A percentile compares a stretch with the other conserved stretches of the same genome.
phyloP scores from a whole-genome alignment of 176 grass and related monocot genomes.

The Carex cristatella region DNA sequence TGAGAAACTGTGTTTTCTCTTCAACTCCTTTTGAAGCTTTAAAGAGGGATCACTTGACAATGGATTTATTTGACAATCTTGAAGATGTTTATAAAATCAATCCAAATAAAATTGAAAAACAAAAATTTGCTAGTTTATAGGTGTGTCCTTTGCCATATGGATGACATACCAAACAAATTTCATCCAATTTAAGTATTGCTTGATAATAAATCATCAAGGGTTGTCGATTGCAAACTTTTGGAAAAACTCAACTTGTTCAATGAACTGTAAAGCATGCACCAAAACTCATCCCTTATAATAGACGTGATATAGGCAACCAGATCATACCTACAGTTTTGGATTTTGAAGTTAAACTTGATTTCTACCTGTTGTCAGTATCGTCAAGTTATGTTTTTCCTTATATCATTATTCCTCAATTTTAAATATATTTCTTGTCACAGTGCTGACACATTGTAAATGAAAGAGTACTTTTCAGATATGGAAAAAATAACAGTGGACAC shows the following conservation, averaged over 20 bases:
- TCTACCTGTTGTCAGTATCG: background rate
- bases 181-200: background rate
- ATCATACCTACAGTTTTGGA: background rate
- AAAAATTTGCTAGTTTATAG: background rate
- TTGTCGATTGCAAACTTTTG: background rate
- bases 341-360: background rate
- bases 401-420: background rate
- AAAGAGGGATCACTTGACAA: background rate
- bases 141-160: background rate
- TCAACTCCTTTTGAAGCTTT: background rate
- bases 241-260: background rate
- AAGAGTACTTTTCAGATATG: background rate
- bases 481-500: background rate
- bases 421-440: background rate
- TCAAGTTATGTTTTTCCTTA: background rate
- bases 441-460: background rate
- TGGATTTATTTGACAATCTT: background rate
- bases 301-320: background rate
- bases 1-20: background rate
- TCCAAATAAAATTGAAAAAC: background rate
- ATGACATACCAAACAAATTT: background rate
- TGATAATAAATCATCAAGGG: background rate
- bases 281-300: background rate
- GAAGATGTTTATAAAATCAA: background rate
- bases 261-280: background rate